Base-by-base conservation (phyloP, 192 early-diverging fungal species). In the Coemansia sp. region DNA sequence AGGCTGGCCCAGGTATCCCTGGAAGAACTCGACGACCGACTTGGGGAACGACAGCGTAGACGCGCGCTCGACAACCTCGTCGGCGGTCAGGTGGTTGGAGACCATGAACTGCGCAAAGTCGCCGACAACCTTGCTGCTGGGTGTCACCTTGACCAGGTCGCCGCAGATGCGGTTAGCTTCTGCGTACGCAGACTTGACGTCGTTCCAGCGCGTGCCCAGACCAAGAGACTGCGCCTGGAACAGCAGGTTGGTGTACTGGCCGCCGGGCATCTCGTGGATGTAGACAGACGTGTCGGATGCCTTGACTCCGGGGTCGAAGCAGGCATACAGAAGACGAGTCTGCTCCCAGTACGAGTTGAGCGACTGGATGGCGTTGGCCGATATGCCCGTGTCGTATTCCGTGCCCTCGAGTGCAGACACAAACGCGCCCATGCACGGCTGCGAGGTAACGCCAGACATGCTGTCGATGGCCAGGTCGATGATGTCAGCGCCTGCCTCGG, bases 71-170 rank as follows among this genome's bases (percentile, higher is more conserved):
- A 84, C 67, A 6, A 98, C 91, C 54, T 94, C 92, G 56, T 91
- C 71, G 48, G 85, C 88, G 0, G 67, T 82, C 34, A 96, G 80
- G 29, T 91, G 87, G 82, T 95, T 94, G 33, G 94, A 90, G 20
- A 97, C 96, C 93, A 98, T 93, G 68, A 98, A 96, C 84, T 98
- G 96, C 34, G 96, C 96, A 63, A 98, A 87, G 83, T 98, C 96
- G 50, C 96, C 96, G 14, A 98, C 94, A 16, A 98, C 96, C 85
- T 98, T 98, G 83, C 92, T 94, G 64, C 93, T 95, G 17, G 96
- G 96, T 10, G 96, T 98, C 42, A 98, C 96, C 88, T 98, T 98
- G 71, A 94, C 91, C 74, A 98, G 92, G 62, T 96, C 95, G 49
- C 96, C 96, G 73, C 93, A 94, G 58, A 98, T 85, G 61, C 83